Conservation (phyloP, 169 alveolate genomes). For the Miamiensis avidus region DNA sequence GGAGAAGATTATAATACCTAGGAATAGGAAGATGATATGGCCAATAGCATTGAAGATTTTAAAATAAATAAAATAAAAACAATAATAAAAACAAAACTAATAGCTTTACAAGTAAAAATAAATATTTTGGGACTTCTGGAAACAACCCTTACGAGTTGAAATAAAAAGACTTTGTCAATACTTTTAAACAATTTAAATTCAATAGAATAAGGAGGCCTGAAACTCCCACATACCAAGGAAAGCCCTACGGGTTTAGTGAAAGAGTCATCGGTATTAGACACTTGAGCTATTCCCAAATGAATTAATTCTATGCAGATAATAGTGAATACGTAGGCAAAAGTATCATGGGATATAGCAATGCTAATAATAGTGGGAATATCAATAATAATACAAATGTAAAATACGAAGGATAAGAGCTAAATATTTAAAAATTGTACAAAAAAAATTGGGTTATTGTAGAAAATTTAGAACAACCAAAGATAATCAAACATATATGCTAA, state of each 20-base stretch:
- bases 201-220: not conserved
- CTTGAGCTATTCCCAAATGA: not conserved
- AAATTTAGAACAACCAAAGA: not conserved
- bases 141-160: not conserved
- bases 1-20: not conserved
- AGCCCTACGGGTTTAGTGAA: not conserved
- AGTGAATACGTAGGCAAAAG: no score
- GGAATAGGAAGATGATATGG: not conserved
- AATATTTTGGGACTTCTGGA: not conserved
- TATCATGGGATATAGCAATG: not conserved
- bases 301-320: not conserved
- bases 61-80: no score
- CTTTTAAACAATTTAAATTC: no score
- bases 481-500: not conserved
- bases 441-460: not conserved
- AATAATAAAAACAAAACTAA: no score
- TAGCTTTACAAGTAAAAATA: not conserved
- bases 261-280: not conserved
- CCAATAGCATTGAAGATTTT: not conserved
- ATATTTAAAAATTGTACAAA: not conserved
- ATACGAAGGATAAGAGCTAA: not conserved
- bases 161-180: no score
- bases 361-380: not conserved
- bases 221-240: not conserved
- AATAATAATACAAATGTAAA: no score